Conservation (phyloP, 2,329 filamentous ascomycete species). For the Monosporascus sp. region DNA sequence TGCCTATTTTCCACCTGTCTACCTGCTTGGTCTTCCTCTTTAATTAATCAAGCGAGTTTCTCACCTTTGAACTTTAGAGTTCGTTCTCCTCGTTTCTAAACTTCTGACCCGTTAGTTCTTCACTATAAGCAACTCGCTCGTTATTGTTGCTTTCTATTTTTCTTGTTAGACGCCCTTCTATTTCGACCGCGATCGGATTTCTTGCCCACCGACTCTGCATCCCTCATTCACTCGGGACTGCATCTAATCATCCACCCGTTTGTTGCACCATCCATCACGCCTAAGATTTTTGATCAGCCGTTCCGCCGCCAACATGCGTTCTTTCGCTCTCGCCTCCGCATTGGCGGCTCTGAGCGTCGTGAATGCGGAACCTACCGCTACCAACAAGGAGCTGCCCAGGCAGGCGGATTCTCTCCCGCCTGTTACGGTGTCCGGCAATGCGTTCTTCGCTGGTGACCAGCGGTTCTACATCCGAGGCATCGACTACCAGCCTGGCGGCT, state of each 20-base stretch:
- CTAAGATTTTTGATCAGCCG: too few species aligned
- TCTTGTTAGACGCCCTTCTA: slow-evolving; percentile 4
- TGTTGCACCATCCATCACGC: too few species aligned
- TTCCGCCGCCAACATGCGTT: slow-evolving; percentile 40
- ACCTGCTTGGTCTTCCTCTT: too few species aligned
- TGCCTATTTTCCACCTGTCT: too few species aligned
- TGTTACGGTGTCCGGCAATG: slow-evolving; percentile 52
- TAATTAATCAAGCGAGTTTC: too few species aligned
- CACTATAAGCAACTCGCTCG: slow-evolving; percentile 20
- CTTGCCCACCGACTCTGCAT: slow-evolving; percentile 4
- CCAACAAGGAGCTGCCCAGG: slow-evolving; percentile 40
- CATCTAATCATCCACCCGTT: background rate
- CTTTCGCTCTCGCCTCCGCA: slow-evolving; percentile 39
- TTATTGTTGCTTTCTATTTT: slow-evolving; percentile 19
- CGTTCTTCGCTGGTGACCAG: slow-evolving; percentile 48
- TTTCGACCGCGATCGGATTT: slow-evolving; percentile 3
- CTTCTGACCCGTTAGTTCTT: too few species aligned
- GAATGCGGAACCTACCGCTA: slow-evolving; percentile 45
- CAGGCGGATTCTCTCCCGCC: slow-evolving; percentile 46
- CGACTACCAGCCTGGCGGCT: slow-evolving; percentile 59
- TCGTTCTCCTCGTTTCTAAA: too few species aligned
- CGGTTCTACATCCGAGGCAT: slow-evolving; percentile 58
- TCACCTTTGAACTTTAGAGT: too few species aligned
- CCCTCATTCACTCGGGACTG: slow-evolving; percentile 14
- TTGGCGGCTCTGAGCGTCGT: slow-evolving; percentile 41